A percentile compares a stretch with the other conserved stretches of the same genome.
Evolutionary conservation across 139 green algal genomes (phyloP).

Genomic region (Coelastrella sp.): DNA sequence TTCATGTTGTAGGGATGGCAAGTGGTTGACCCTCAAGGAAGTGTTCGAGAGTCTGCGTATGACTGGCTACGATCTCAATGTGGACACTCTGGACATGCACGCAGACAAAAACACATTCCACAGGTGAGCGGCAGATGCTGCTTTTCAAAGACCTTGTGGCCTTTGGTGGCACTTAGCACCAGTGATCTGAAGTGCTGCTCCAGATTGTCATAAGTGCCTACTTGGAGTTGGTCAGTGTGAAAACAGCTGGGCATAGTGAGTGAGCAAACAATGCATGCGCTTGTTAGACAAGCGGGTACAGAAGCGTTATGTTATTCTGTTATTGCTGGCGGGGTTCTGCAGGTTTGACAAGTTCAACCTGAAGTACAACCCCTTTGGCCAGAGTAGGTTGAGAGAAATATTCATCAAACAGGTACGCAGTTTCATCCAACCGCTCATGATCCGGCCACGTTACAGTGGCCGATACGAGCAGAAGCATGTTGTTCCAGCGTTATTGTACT

Average conservation of each 20-base stretch:
- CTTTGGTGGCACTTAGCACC: no score
- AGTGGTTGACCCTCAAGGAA: constrained; percentile 94
- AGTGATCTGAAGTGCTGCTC: no score
- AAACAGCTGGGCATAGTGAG: no score
- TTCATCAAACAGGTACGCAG: constrained; percentile 97
- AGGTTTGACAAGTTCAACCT: constrained; percentile 95
- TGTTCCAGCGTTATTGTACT: no score
- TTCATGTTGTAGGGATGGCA: constrained; percentile 84
- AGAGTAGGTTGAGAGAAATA: constrained; percentile 96
- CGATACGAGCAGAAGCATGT: no score
- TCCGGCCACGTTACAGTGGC: no score
- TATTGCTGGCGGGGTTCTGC: background rate
- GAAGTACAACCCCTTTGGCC: constrained; percentile 99
- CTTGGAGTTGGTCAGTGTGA: no score
- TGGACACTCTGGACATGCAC: constrained; percentile 99
- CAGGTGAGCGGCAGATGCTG: constrained; percentile 54
- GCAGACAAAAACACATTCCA: constrained; percentile 99
- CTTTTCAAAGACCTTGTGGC: background rate
- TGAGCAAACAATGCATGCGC: background rate
- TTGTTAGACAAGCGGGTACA: background rate
- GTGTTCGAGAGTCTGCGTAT: constrained; percentile 86
- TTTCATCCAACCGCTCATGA: no score
- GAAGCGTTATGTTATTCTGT: background rate
- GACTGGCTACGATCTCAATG: constrained; percentile 95
- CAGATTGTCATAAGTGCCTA: no score